phyloP scores from a whole-genome alignment of 2,329 filamentous ascomycete genomes.

The Botrytis pseudocinerea region DNA sequence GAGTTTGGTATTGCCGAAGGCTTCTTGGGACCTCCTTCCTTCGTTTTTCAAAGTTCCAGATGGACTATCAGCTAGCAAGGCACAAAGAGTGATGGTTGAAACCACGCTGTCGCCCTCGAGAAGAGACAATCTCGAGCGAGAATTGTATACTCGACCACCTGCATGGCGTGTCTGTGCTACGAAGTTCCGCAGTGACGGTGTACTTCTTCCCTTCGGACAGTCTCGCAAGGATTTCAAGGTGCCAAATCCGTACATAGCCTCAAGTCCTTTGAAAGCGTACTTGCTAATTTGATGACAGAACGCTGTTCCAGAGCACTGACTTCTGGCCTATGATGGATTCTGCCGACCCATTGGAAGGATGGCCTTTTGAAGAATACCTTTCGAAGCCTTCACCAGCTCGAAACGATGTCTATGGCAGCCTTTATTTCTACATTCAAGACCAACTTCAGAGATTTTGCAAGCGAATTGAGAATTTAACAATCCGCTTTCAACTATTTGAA shows the following conservation, averaged over 20 bases:
- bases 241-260: conserved; percentile 45
- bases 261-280: neutral
- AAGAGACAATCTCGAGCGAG: conserved; percentile 42
- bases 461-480: neutral
- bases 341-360: conserved; percentile 44
- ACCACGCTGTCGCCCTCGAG: conserved; percentile 39
- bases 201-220: conserved; percentile 46
- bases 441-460: conserved; percentile 13
- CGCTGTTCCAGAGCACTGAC: conserved; percentile 39
- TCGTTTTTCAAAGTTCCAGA: conserved; percentile 36
- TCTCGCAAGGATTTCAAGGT: conserved; percentile 39
- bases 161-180: conserved; percentile 36
- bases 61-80: conserved; percentile 33
- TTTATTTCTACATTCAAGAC: conserved; percentile 14
- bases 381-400: conserved; percentile 12
- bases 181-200: conserved; percentile 44
- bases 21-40: conserved; percentile 40
- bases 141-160: conserved; percentile 34
- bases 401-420: conserved; percentile 21
- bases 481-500: conserved; percentile 12
- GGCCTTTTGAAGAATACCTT: conserved; percentile 30
- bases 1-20: conserved; percentile 10
- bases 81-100: conserved; percentile 34
- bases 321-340: conserved; percentile 45
- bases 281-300: conserved; percentile 35